Evolutionary conservation across 306 rosid species (phyloP).

Genomic region (Senna tora): DNA sequence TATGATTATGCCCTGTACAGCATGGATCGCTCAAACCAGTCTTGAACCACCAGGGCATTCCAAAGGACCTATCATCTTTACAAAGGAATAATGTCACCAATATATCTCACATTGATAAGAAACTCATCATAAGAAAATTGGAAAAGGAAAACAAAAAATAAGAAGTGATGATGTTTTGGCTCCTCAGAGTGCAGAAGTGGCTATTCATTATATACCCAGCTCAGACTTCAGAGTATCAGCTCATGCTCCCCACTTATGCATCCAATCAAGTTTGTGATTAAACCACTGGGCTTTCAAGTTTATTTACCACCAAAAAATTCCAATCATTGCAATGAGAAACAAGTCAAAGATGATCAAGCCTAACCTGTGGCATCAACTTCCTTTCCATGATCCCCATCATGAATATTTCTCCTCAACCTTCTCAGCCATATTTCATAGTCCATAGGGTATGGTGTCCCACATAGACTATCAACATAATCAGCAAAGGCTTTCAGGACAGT

Average conservation of each 20-base stretch:
- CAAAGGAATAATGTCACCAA: slow-evolving; percentile 56
- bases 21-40: slow-evolving; percentile 12
- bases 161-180: slow-evolving; percentile 35
- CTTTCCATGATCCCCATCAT: slow-evolving; percentile 82
- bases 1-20: slow-evolving; percentile 34
- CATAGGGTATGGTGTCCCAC: slow-evolving; percentile 96
- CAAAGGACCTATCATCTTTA: slow-evolving; percentile 49
- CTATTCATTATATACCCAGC: slow-evolving; percentile 41
- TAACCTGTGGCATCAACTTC: slow-evolving; percentile 71
- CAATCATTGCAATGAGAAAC: slow-evolving; percentile 38
- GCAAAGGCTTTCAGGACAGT: slow-evolving; percentile 90
- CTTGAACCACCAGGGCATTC: slow-evolving; percentile 41
- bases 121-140: slow-evolving; percentile 44
- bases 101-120: slow-evolving; percentile 41
- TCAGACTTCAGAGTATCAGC: slow-evolving; percentile 2
- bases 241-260: slow-evolving; percentile 16
- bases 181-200: slow-evolving; percentile 39
- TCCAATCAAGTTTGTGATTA: slow-evolving; percentile 4
- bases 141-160: slow-evolving; percentile 33
- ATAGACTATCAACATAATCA: slow-evolving; percentile 95
- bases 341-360: slow-evolving; percentile 39
- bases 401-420: slow-evolving; percentile 80
- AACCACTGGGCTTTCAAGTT: slow-evolving; percentile 38
- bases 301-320: slow-evolving; percentile 45
- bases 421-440: slow-evolving; percentile 92